Evolutionary conservation across 371 early-diverging fungal species (phyloP), one percentile per base, ranked within the genome.

Genomic region (Actinomucor elegans): DNA sequence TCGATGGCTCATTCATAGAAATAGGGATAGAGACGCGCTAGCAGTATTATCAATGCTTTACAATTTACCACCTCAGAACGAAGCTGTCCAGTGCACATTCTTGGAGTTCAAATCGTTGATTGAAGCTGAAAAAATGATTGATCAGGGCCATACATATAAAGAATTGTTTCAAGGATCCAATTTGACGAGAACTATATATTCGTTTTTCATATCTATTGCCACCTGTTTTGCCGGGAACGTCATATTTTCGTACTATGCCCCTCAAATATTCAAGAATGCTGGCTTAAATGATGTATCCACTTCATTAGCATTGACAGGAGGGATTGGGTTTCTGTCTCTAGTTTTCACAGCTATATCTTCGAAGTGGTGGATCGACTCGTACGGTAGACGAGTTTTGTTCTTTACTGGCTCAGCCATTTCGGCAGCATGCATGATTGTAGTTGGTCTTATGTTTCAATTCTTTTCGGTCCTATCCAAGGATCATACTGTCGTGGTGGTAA

Each of bases 221-320:
- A 84, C 84, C 33, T 82, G 84, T 33, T 77, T 82, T 38, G 79
- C 83, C 21, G 88, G 86, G 15, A 79, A 79, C 60, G 79, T 81
- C 33, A 73, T 79, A 23, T 80, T 85, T 36, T 63, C 77, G 40
- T 76, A 69, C 43, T 76, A 65, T 59, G 71, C 73, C 0, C 77
- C 77, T 33, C 57, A 67, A n/a, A 73, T 73, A 34, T 65, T 76
- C 28, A 37, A 34, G 6, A 52, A 59, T 41, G 77, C 77, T 1
- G 77, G 77, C 5, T 24, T 76, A 12, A 46, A 41, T 21, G 60
- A 67, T 44, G 52, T 65, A 4, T 71, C 77, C 0, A 45, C 35
- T 2, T 64, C 71, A 8, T 55, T 76, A 43, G 77, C 73, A 26
- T 57, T 69, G 5, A 64, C 73, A 0, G 77, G 73, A 28, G 77